Percentiles rank a stretch among this genome's conserved stretches.
Evolutionary conservation across 2,329 filamentous ascomycete species (phyloP).

Genomic region (Cytospora chrysosperma): DNA sequence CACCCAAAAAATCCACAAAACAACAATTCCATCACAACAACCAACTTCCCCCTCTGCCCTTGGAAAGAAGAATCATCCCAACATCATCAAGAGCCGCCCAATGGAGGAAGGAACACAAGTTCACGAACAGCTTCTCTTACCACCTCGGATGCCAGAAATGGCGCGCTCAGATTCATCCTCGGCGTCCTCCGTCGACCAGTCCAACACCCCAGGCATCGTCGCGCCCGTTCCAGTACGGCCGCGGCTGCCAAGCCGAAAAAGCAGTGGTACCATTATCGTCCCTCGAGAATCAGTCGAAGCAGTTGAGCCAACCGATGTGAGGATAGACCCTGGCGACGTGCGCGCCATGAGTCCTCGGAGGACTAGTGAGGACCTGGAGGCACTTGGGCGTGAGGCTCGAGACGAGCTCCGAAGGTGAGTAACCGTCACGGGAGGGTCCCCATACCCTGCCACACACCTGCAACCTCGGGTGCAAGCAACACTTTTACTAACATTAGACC

Average conservation of each 20-base stretch:
- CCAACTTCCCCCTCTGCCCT: too few species aligned
- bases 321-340: slow-evolving; percentile 84
- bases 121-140: slow-evolving; percentile 14
- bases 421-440: neutral
- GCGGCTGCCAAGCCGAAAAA: slow-evolving; percentile 69
- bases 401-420: slow-evolving; percentile 59
- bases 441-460: neutral
- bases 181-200: slow-evolving; percentile 33
- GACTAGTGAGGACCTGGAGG: slow-evolving; percentile 87
- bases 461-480: neutral
- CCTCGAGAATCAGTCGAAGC: slow-evolving; percentile 69
- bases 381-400: slow-evolving; percentile 79
- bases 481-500: slow-evolving; percentile 23
- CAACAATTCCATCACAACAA: neutral
- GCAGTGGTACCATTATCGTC: slow-evolving; percentile 80
- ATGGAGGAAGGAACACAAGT: slow-evolving; percentile 21
- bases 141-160: slow-evolving; percentile 26
- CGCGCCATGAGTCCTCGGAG: slow-evolving; percentile 91
- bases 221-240: slow-evolving; percentile 60
- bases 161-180: slow-evolving; percentile 37
- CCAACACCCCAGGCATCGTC: slow-evolving; percentile 43
- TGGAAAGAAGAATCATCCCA: neutral
- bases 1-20: neutral
- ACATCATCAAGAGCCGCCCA: neutral
- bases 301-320: slow-evolving; percentile 69